Base-by-base conservation (phyloP, 495 filamentous ascomycete genomes). In the Penicillium flavigenum region DNA sequence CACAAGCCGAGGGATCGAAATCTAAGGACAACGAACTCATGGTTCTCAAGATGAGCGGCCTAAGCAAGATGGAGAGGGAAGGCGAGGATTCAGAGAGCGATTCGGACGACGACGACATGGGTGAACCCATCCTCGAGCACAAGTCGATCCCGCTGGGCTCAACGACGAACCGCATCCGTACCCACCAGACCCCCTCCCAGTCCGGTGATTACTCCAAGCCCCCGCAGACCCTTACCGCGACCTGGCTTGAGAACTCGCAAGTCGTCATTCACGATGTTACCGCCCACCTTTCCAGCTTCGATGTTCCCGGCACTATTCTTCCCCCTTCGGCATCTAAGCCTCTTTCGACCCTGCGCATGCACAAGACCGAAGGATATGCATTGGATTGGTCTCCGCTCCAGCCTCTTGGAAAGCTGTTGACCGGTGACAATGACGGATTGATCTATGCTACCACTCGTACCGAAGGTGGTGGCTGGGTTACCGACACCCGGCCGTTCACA, bases 191-290 rank as follows among this genome's bases (percentile, higher is more conserved):
- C 3, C 87, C 89, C 8, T 81, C 86, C 36, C 76, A 83, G 47
- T 75, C 76, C 5, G 73, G 70, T 5, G 86, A 88, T 62, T 81
- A 88, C 14, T 85, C 85, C 27, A 82, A 76, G 61, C 85, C 88
- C 17, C 83, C 88, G 3, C 90, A 84, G 24, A 94, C 90, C 12
- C 79, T 96, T 19, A 93, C 92, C 7, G 94, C 94, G 24, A 86
- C 90, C 27, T 94, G 96, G 90, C 86, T 87, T 19, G 94, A 98
- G 73, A 88, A 88, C 46, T 83, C 88, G 5, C 82, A 93, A 63
- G 84, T 98, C 47, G 83, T 93, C 50, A 95, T 98, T 63, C 91
- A 96, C 84, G 90, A 98, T 68, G 84, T 98, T 43, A 91, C 91
- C 8, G 83, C 89, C 5, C 89, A 96, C 65, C 85, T 96, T 42